These are phyloP conservation scores for Aspergillus udagawae DNA, from an alignment of 2,329 filamentous ascomycete species.

Conservation along the genomic window DNA sequence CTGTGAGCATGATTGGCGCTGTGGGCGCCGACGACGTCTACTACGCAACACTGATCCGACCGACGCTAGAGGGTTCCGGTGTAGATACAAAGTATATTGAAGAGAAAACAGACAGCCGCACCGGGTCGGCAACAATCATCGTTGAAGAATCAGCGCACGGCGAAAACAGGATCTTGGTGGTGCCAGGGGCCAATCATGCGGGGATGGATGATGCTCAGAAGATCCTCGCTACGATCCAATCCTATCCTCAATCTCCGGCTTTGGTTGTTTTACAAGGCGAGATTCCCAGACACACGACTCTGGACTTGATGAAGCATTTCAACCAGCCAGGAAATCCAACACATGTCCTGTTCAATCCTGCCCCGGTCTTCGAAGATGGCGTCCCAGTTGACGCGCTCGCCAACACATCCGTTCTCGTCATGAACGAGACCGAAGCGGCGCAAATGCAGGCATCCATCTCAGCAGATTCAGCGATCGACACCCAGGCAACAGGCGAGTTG, in stretches of 20 bases:
- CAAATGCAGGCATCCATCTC: background rate
- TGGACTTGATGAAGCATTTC: background rate
- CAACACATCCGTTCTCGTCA: constrained; percentile 10
- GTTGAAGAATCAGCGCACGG: constrained; percentile 63
- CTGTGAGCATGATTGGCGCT: constrained; percentile 64
- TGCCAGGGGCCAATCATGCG: constrained; percentile 59
- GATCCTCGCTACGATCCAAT: constrained; percentile 20
- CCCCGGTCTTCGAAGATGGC: constrained; percentile 67
- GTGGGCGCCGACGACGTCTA: constrained; percentile 57
- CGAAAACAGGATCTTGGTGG: constrained; percentile 68
- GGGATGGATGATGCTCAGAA: constrained; percentile 27
- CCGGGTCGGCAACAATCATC: constrained; percentile 59
- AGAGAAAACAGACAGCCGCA: constrained; percentile 43
- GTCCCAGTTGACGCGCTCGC: constrained; percentile 46
- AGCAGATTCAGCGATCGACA: background rate
- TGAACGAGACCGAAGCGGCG: background rate
- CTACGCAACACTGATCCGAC: constrained; percentile 55
- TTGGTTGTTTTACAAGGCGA: background rate
- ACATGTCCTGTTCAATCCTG: constrained; percentile 72
- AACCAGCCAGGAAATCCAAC: background rate
- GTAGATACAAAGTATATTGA: constrained; percentile 54
- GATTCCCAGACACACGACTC: background rate
- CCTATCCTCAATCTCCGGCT: background rate
- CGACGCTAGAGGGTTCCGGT: constrained; percentile 53
- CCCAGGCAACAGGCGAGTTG: background rate